A percentile compares a stretch with the other conserved stretches of the same genome.
Evolutionary conservation across 2,329 filamentous ascomycete genomes (phyloP).

Genomic region (Aspergillus fischeri): DNA sequence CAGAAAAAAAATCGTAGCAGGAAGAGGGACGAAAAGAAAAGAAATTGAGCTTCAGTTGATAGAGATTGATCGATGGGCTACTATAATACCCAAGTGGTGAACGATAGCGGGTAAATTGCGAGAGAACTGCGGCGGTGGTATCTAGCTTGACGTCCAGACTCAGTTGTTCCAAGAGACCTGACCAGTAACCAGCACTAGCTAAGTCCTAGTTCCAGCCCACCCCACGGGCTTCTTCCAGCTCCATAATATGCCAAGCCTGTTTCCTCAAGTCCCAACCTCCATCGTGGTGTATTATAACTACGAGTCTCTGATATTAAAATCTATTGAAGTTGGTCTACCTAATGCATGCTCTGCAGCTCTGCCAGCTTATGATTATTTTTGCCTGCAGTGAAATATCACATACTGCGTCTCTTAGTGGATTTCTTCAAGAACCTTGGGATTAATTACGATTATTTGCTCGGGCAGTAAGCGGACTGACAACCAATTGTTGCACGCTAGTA

Average conservation of each 20-base stretch:
- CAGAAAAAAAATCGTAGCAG: neutral
- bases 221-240: neutral
- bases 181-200: neutral
- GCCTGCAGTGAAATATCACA: neutral
- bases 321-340: no score
- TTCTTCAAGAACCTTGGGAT: neutral
- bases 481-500: neutral
- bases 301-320: no score
- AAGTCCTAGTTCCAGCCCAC: neutral
- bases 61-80: neutral
- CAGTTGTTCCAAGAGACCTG: neutral
- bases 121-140: neutral
- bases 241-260: neutral
- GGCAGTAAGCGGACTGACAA: neutral
- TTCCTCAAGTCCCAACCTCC: no score
- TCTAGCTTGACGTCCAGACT: neutral
- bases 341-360: no score
- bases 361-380: no score
- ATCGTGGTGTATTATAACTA: neutral
- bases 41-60: neutral
- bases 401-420: neutral
- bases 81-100: neutral
- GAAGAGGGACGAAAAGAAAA: neutral
- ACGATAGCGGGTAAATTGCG: neutral
- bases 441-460: neutral